Evolutionary conservation across 2,329 filamentous ascomycete species (phyloP).

Genomic region (Huntiella decipiens): DNA sequence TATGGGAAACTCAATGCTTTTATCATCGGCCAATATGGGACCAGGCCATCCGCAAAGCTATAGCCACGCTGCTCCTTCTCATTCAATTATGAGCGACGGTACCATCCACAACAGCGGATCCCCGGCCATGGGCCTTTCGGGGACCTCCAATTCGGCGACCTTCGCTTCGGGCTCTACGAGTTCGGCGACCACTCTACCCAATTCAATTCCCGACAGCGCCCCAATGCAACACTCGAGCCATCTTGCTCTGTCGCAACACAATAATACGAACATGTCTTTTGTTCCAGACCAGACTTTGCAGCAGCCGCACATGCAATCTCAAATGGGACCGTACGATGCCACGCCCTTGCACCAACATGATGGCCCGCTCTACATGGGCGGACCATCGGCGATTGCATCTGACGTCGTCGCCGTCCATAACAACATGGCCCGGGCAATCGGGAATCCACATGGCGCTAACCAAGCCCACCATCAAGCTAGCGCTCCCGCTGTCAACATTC

Average conservation of each 20-base stretch:
- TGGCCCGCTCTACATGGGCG: background rate
- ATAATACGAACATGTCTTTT: background rate
- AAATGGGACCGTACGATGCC: background rate
- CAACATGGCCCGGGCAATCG: no score
- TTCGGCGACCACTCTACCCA: conserved; percentile 5
- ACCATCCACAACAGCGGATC: background rate
- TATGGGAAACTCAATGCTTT: conserved; percentile 6
- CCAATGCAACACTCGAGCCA: background rate
- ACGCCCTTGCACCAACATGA: background rate
- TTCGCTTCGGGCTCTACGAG: background rate
- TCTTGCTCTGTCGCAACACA: background rate
- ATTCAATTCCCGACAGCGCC: background rate
- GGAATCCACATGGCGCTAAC: no score
- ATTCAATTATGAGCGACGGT: background rate
- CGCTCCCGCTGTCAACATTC: background rate
- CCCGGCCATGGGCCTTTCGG: conserved; percentile 4
- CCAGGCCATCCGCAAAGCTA: conserved; percentile 1
- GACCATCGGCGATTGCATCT: no score
- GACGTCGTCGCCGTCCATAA: no score
- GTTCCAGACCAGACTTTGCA: background rate
- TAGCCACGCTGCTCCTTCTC: background rate
- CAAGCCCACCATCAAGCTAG: no score
- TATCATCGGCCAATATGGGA: background rate
- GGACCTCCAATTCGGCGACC: conserved; percentile 5
- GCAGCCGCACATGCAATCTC: background rate